Percentiles rank a stretch among this genome's conserved stretches.
Conservation (phyloP, 1,284 basidiomycete genomes). For the Albatrellus sp. region DNA sequence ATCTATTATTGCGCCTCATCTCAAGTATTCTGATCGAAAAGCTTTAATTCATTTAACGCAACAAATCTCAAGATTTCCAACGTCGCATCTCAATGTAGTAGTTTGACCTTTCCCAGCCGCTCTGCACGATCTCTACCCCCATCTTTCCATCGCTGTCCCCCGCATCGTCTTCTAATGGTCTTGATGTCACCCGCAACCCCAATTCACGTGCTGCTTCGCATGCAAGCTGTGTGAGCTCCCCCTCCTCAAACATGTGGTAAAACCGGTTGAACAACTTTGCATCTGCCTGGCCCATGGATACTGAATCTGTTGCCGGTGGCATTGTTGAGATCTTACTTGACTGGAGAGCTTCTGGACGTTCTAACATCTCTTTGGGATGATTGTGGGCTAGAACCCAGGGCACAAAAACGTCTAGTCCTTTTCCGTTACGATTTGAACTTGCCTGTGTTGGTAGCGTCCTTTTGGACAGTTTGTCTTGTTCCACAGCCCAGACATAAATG, state of each 20-base stretch:
- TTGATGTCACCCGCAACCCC: constrained; percentile 36
- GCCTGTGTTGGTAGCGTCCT: constrained; percentile 37
- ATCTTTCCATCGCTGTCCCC: constrained; percentile 10
- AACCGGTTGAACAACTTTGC: constrained; percentile 68
- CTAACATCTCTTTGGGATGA: constrained; percentile 7
- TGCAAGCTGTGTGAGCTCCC: constrained; percentile 61
- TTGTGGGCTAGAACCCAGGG: constrained; percentile 47
- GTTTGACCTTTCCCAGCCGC: constrained; percentile 82
- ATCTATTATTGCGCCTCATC: neutral
- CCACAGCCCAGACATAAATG: constrained; percentile 97
- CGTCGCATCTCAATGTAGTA: constrained; percentile 62
- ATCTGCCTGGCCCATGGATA: constrained; percentile 6
- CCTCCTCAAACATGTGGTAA: constrained; percentile 84
- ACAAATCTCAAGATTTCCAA: constrained; percentile 31
- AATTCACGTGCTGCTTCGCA: constrained; percentile 47
- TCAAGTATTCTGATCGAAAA: neutral
- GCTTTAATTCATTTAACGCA: neutral
- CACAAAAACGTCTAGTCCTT: constrained; percentile 59
- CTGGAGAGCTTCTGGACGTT: constrained; percentile 3
- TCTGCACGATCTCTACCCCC: constrained; percentile 56
- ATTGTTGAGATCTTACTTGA: neutral
- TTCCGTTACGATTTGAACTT: neutral
- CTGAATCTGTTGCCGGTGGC: neutral
- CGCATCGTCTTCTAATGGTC: constrained; percentile 5
- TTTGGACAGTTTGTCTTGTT: constrained; percentile 80